Evolutionary conservation across 2,329 filamentous ascomycete genomes (phyloP).

Genomic region (Penicillium sp.): DNA sequence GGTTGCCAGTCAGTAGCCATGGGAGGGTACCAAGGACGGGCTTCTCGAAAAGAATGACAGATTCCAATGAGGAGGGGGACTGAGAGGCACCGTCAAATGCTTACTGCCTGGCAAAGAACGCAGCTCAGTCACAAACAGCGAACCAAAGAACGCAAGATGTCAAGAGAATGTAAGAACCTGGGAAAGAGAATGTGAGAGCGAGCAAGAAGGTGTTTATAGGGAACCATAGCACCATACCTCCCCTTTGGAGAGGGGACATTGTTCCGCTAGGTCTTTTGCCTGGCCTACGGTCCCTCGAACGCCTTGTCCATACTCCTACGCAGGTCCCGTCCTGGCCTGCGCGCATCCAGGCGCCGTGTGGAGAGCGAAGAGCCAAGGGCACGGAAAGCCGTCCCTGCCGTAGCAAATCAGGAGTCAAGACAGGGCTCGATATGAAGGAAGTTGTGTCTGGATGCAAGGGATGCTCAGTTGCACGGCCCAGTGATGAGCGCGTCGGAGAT

Average conservation of each 20-base stretch:
- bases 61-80: conserved; percentile 36
- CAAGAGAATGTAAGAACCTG: conserved; percentile 44
- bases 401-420: conserved; percentile 39
- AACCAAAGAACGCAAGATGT: conserved; percentile 38
- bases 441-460: conserved; percentile 36
- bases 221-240: conserved; percentile 24
- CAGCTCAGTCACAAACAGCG: conserved; percentile 34
- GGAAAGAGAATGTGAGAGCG: conserved; percentile 46
- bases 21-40: conserved; percentile 32
- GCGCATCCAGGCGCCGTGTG: conserved; percentile 31
- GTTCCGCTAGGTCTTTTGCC: conserved; percentile 35
- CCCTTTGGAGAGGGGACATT: conserved; percentile 35
- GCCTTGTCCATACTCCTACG: conserved; percentile 34
- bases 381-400: conserved; percentile 32
- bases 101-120: conserved; percentile 40
- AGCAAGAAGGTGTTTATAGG: conserved; percentile 43
- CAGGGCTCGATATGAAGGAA: conserved; percentile 34
- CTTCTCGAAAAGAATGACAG: conserved; percentile 41
- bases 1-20: conserved; percentile 44
- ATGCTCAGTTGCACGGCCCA: conserved; percentile 34
- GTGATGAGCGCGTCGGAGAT: conserved; percentile 37
- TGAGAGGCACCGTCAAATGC: conserved; percentile 36
- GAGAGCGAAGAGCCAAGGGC: conserved; percentile 30
- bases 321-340: conserved; percentile 29
- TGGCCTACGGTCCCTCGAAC: conserved; percentile 35